A percentile compares a stretch with the other conserved stretches of the same genome.
These are phyloP conservation scores for Centella asiatica DNA, from an alignment of 129 eudicot genomes.

Conservation along the genomic window DNA sequence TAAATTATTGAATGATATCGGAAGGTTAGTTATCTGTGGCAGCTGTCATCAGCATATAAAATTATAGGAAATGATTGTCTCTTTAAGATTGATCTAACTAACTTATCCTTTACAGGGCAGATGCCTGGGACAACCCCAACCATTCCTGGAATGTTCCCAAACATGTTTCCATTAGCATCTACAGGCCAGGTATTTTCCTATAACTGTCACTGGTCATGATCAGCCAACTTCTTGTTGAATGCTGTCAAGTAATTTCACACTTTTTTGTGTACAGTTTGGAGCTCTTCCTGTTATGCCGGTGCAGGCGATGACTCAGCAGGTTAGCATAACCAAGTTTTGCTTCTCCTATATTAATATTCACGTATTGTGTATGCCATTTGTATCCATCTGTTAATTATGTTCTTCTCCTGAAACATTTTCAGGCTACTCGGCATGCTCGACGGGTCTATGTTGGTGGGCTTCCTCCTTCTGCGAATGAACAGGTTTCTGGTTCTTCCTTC, in stretches of 20 bases:
- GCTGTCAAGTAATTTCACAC: not conserved
- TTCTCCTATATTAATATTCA: not conserved
- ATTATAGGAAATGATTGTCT: not conserved
- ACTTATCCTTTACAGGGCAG: slow-evolving; percentile 53
- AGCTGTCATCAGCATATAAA: slow-evolving; percentile 11
- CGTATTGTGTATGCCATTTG: not conserved
- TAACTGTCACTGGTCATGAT: not conserved
- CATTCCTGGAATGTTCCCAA: slow-evolving; percentile 73
- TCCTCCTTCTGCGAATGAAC: slow-evolving; percentile 89
- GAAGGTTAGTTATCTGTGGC: slow-evolving; percentile 21
- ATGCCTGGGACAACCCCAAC: slow-evolving; percentile 58
- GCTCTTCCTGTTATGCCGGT: slow-evolving; percentile 3
- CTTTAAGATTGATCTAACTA: slow-evolving; percentile 21
- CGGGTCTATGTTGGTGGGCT: slow-evolving; percentile 98
- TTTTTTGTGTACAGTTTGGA: slow-evolving; percentile 1
- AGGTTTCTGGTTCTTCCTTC: slow-evolving; percentile 34
- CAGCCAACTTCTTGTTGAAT: slow-evolving; percentile 44
- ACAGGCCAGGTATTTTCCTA: slow-evolving; percentile 59
- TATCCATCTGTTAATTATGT: not conserved
- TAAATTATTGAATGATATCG: slow-evolving; percentile 1
- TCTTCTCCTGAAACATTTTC: slow-evolving; percentile 13
- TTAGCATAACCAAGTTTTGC: slow-evolving; percentile 18
- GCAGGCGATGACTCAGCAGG: slow-evolving; percentile 99
- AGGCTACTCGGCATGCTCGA: slow-evolving; percentile 99
- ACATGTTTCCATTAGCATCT: slow-evolving; percentile 54